Evolutionary conservation across 2,329 filamentous ascomycete species (phyloP), one percentile per base, ranked within the genome.

Genomic region (Xylariomycetidae sp.): DNA sequence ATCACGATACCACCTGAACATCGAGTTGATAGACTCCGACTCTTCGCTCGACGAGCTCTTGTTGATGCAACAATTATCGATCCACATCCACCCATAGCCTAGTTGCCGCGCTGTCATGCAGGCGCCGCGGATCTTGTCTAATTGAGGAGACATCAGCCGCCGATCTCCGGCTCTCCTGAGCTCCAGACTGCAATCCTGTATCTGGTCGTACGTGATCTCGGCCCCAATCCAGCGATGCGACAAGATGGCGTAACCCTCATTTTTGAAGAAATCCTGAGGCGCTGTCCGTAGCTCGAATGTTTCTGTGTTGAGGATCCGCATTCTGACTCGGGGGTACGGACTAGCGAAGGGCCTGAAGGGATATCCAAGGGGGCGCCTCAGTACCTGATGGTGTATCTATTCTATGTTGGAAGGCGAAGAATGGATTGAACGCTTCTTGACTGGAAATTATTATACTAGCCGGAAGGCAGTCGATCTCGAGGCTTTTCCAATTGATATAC

Each of bases 1-100:
- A 15, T 27, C 26, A 15, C 26, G 26, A 14, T 27, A 27, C 26
- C 26, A 27, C n/a, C n/a, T n/a, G n/a, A n/a, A n/a, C n/a, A n/a
- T n/a, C n/a, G n/a, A n/a, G n/a, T n/a, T n/a, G n/a, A n/a, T n/a
- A n/a, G n/a, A n/a, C n/a, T n/a, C n/a, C n/a, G n/a, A n/a, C n/a
- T n/a, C n/a, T 27, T 27, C 26, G n/a, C 26, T 27, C 26, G 26
- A 13, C 12, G n/a, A 12, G 12, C 12, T 27, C 26, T 27, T 27
- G 26, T 27, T 15, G 8, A 27, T 27, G 16, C 26, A 27, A 15
- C 26, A 27, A 7, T 12, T 27, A 14, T 27, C 26, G 12, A 27
- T 27, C 26, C 26, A 27, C 13, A 27, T 9, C 26, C 26, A 27
- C 16, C 13, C 16, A 9, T 13, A 27, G n/a, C 8, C 26, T 14